phyloP scores from a whole-genome alignment of 148 eudicot species.

The Limonium bicolor region DNA sequence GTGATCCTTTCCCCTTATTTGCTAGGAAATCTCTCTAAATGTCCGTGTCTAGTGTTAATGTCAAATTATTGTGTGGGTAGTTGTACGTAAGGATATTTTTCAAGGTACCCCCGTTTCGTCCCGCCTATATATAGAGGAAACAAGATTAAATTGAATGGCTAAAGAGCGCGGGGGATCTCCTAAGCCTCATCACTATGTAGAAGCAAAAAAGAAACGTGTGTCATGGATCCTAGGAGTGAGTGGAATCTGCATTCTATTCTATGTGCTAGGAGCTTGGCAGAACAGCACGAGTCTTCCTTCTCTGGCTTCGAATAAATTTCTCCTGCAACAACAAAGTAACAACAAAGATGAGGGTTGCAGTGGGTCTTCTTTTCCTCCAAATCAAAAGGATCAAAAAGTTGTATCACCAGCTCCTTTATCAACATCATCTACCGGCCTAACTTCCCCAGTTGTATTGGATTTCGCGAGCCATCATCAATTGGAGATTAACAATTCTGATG shows the following conservation, averaged over 20 bases:
- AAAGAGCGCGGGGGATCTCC: constrained; percentile 62
- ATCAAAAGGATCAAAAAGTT: background rate
- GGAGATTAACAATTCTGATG: constrained; percentile 21
- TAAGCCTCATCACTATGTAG: constrained; percentile 36
- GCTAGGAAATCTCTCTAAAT: too few relatives aligned
- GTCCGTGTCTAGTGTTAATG: too few relatives aligned
- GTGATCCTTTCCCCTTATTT: too few relatives aligned
- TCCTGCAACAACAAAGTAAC: constrained; percentile 17
- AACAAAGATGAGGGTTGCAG: constrained; percentile 26
- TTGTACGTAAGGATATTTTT: too few relatives aligned
- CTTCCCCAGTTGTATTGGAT: constrained; percentile 16
- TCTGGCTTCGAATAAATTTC: constrained; percentile 3
- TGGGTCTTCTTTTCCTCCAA: too few relatives aligned
- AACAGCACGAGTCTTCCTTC: constrained; percentile 8
- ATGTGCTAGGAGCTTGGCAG: constrained; percentile 78
- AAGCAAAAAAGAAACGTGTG: constrained; percentile 40
- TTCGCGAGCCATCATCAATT: constrained; percentile 68
- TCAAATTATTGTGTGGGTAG: too few relatives aligned
- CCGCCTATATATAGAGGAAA: too few relatives aligned
- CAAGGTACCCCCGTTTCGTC: too few relatives aligned
- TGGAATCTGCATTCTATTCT: constrained; percentile 58
- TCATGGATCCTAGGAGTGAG: constrained; percentile 52
- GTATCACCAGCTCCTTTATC: constrained; percentile 7
- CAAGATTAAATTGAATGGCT: constrained; percentile 64
- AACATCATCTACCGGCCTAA: background rate